These are phyloP conservation scores for Drechslerella coelobrocha DNA, from an alignment of 2,329 filamentous ascomycete genomes.

Conservation along the genomic window DNA sequence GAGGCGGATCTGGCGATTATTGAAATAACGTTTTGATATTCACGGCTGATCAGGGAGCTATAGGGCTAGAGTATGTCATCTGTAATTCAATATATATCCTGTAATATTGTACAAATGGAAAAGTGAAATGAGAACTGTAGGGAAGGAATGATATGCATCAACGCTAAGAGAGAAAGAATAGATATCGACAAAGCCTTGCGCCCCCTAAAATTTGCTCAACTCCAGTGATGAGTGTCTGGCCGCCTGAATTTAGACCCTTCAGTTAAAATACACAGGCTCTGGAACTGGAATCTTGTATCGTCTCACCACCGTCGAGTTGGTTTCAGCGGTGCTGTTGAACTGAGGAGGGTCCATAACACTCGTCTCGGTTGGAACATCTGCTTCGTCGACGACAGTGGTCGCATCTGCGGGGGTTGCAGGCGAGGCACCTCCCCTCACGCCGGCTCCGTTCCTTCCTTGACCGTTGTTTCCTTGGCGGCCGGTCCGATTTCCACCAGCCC, in stretches of 20 bases:
- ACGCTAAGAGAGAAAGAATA: background rate
- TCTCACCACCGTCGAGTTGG: constrained; percentile 27
- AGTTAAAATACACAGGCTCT: constrained; percentile 13
- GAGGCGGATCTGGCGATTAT: background rate
- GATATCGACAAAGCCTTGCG: background rate
- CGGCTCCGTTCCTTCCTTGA: background rate
- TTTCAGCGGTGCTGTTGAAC: constrained; percentile 14
- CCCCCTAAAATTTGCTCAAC: background rate
- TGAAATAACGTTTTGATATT: background rate
- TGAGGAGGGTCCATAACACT: constrained; percentile 7
- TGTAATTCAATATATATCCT: background rate
- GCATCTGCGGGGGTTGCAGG: background rate
- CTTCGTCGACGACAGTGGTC: background rate
- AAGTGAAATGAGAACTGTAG: background rate
- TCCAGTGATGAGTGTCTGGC: background rate
- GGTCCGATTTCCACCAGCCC: background rate
- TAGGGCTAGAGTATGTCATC: too few species aligned
- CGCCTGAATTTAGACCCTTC: background rate
- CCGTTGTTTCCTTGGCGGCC: background rate
- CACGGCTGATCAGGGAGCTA: too few species aligned
- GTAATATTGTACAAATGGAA: constrained; percentile 1
- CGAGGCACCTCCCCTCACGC: background rate
- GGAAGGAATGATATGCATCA: background rate
- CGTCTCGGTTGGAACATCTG: background rate
- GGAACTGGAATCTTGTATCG: constrained; percentile 30